A percentile compares a stretch with the other conserved stretches of the same genome.
Evolutionary conservation across 257 asterid genomes (phyloP).

Genomic region (Capsicum chinense): DNA sequence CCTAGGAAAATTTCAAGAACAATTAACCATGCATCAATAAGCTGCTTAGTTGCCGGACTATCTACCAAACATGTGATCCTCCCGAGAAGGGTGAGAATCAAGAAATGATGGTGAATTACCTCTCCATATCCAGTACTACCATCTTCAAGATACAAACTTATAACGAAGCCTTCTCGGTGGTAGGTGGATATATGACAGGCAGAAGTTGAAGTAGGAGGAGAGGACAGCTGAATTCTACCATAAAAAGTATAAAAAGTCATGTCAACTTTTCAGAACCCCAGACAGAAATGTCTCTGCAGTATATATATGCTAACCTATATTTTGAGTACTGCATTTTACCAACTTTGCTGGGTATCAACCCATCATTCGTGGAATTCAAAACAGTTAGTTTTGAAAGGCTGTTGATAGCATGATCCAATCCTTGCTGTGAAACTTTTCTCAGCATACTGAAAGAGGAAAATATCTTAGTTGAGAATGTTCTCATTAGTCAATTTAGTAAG

Average conservation of each 20-base stretch:
- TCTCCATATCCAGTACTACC: constrained; percentile 91
- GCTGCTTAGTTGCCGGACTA: not conserved
- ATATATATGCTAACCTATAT: constrained; percentile 64
- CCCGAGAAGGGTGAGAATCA: not conserved
- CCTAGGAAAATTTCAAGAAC: not conserved
- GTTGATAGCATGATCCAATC: constrained; percentile 63
- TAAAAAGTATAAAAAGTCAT: not conserved
- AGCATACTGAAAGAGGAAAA: constrained; percentile 57
- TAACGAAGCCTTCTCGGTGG: constrained; percentile 84
- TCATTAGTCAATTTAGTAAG: constrained; percentile 25
- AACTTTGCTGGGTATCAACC: constrained; percentile 49
- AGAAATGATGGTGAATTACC: constrained; percentile 48
- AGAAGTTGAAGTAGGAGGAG: constrained; percentile 90
- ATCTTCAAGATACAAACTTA: constrained; percentile 72
- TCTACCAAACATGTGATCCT: constrained; percentile 20
- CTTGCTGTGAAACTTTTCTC: constrained; percentile 66
- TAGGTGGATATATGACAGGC: constrained; percentile 43
- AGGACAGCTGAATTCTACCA: constrained; percentile 76
- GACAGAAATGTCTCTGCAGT: not conserved
- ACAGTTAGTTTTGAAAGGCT: constrained; percentile 60
- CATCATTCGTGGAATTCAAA: constrained; percentile 43
- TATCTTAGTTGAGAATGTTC: constrained; percentile 36
- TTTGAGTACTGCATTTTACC: constrained; percentile 70
- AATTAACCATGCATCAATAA: not conserved
- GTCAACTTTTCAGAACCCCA: not conserved